Percentiles rank a stretch among this genome's conserved stretches.
Evolutionary conservation across 331 rosid species (phyloP).

Genomic region (Stylosanthes scabra): DNA sequence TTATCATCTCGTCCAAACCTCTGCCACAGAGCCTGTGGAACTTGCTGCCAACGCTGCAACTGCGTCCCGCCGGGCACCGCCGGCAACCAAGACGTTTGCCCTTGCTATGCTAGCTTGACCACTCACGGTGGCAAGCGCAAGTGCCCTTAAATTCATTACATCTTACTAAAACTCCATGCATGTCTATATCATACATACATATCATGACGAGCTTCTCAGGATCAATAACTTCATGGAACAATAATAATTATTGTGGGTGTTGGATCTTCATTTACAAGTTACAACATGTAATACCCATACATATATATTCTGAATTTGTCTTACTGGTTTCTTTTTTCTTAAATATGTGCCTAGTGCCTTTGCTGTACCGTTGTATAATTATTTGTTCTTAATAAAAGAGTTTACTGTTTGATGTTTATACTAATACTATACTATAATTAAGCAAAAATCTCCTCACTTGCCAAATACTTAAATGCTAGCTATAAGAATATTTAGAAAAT

Average conservation of each 20-base stretch:
- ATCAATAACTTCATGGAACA: too few relatives aligned
- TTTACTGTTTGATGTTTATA: neutral
- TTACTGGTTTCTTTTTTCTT: neutral
- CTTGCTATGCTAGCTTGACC: conserved; percentile 73
- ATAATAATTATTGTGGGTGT: too few relatives aligned
- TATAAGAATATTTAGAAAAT: too few relatives aligned
- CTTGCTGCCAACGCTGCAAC: conserved; percentile 69
- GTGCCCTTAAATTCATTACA: conserved; percentile 59
- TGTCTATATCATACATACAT: neutral
- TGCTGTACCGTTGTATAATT: neutral
- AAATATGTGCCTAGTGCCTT: neutral
- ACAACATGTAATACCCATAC: too few relatives aligned
- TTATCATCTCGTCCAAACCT: conserved; percentile 62
- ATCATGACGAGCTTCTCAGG: too few relatives aligned
- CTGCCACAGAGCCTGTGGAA: conserved; percentile 79
- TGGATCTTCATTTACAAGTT: too few relatives aligned
- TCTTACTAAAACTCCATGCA: neutral
- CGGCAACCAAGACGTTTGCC: conserved; percentile 68
- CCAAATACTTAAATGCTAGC: too few relatives aligned
- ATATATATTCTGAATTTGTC: neutral
- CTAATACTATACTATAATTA: too few relatives aligned
- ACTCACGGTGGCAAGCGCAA: conserved; percentile 73
- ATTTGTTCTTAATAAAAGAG: neutral
- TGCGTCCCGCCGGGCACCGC: conserved; percentile 85
- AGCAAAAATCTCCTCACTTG: too few relatives aligned